A percentile compares a stretch with the other conserved stretches of the same genome.
These are phyloP conservation scores for Flaveria linearis DNA, from an alignment of 129 eudicot species.

Conservation along the genomic window DNA sequence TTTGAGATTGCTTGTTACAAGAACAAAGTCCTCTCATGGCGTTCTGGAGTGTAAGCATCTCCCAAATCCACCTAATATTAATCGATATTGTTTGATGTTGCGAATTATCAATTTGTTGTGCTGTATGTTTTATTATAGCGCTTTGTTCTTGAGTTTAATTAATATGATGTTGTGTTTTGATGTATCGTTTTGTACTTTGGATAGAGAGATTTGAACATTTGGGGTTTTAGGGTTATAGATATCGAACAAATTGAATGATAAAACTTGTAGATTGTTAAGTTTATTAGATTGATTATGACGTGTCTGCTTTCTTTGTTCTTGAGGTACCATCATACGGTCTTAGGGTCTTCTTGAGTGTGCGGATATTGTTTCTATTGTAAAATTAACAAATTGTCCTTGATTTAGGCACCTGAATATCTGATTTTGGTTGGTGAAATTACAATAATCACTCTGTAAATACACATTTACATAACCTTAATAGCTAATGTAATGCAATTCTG, in stretches of 20 bases:
- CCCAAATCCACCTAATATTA: not conserved
- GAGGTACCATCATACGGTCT: not conserved
- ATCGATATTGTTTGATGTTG: not conserved
- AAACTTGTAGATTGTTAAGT: not conserved
- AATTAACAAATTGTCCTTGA: too few relatives aligned
- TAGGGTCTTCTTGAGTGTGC: too few relatives aligned
- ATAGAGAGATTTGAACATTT: not conserved
- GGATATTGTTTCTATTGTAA: too few relatives aligned
- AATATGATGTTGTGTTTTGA: not conserved
- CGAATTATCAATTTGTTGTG: too few relatives aligned
- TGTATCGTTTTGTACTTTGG: not conserved
- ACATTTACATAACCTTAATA: not conserved
- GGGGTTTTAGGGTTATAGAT: constrained; percentile 23
- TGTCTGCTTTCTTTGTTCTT: not conserved
- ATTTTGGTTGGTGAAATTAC: not conserved
- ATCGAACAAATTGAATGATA: not conserved
- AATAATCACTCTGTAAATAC: not conserved
- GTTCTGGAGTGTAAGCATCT: constrained; percentile 70
- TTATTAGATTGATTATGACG: not conserved
- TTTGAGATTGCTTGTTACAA: constrained; percentile 98
- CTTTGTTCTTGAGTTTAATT: not conserved
- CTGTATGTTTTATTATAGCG: too few relatives aligned
- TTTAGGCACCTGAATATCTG: not conserved
- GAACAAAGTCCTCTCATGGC: constrained; percentile 98
- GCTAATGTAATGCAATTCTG: constrained; percentile 13